A percentile compares a stretch with the other conserved stretches of the same genome.
These are phyloP conservation scores for Diutina rugosa DNA, from an alignment of 1,139 yeast species.

Conservation along the genomic window DNA sequence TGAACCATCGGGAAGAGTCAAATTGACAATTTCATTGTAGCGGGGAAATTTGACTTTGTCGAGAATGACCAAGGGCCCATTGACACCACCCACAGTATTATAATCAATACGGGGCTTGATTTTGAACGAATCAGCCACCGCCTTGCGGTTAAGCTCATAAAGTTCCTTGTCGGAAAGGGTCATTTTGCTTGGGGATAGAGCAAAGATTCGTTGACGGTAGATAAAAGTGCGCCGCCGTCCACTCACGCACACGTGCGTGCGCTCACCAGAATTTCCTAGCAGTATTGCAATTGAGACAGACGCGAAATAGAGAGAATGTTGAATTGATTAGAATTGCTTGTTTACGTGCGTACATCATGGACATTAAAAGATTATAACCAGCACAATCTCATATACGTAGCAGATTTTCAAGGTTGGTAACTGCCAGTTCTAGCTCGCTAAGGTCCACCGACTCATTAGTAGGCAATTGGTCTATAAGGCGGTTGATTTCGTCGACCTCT, in stretches of 20 bases:
- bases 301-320: too few relatives aligned
- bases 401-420: background rate
- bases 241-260: background rate
- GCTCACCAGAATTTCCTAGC: background rate
- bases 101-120: constrained; percentile 83
- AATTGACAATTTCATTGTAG: constrained; percentile 89
- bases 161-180: constrained; percentile 39
- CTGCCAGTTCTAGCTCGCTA: background rate
- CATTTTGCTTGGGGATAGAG: background rate
- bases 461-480: background rate
- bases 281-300: too few relatives aligned
- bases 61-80: constrained; percentile 93
- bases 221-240: background rate
- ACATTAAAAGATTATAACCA: background rate
- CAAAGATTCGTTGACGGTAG: background rate
- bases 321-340: too few relatives aligned
- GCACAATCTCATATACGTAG: background rate
- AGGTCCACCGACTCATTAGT: background rate
- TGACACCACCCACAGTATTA: constrained; percentile 95
- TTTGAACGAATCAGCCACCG: constrained; percentile 83
- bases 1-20: constrained; percentile 92
- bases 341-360: too few relatives aligned
- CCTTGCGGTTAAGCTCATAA: constrained; percentile 76
- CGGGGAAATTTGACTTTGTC: constrained; percentile 96
- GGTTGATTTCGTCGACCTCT: background rate